A percentile compares a stretch with the other conserved stretches of the same genome.
These are phyloP conservation scores for Pythium periplocum DNA, from an alignment of 352 stramenopile species.

Conservation along the genomic window DNA sequence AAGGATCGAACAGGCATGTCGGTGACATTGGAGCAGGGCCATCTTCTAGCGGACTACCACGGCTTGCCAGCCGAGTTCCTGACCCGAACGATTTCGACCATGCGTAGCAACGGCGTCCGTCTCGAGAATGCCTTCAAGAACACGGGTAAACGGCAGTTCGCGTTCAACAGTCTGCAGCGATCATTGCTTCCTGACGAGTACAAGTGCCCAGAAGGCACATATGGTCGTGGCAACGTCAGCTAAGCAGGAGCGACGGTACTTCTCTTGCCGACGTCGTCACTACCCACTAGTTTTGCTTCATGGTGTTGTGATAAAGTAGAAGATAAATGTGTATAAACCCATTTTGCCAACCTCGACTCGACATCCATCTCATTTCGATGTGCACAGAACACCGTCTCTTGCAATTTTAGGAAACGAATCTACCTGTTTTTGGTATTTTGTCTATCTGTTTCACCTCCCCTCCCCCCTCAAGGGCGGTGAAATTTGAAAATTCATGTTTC, in stretches of 20 bases:
- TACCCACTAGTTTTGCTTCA: no score
- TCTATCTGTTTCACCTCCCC: no score
- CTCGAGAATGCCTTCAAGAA: slow-evolving; percentile 76
- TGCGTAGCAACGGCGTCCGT: slow-evolving; percentile 70
- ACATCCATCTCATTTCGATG: no score
- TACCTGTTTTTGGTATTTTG: no score
- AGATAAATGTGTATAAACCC: no score
- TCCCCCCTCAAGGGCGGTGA: no score
- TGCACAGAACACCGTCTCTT: no score
- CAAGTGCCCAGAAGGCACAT: slow-evolving; percentile 75
- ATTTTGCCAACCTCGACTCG: no score
- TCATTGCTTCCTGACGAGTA: slow-evolving; percentile 74
- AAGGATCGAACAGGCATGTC: slow-evolving; percentile 97
- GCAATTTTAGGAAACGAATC: no score
- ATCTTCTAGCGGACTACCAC: slow-evolving; percentile 56
- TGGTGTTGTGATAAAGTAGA: no score
- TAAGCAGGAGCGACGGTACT: slow-evolving; percentile 10
- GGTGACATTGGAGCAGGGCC: slow-evolving; percentile 90
- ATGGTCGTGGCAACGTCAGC: slow-evolving; percentile 71
- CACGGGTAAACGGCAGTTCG: slow-evolving; percentile 69
- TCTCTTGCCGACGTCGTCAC: no score
- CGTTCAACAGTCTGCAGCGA: slow-evolving; percentile 73
- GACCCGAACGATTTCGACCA: slow-evolving; percentile 61
- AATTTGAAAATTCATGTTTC: no score
- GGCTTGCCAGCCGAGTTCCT: slow-evolving; percentile 47